Base-by-base conservation (phyloP, 345 rosid species). In the Lepidium africanum region DNA sequence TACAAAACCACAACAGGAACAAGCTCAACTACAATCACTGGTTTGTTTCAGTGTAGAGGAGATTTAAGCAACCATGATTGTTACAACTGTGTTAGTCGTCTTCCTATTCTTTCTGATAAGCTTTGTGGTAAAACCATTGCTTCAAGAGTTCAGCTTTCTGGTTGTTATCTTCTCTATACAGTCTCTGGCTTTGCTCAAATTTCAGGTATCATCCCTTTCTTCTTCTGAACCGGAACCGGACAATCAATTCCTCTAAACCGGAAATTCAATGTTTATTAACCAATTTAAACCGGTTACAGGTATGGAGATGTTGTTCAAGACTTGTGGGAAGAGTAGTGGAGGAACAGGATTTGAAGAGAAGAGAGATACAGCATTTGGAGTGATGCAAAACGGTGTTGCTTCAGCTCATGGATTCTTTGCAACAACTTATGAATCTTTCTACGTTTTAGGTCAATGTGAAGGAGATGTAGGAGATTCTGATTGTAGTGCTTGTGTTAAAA, bases 391-490 rank as follows among this genome's bases (percentile, higher is more conserved):
- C 76, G 98, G 97, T 0, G 91, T 88, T 42, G 86, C 79, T 4
- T 80, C 81, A 3, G 83, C 88, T 3, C 96, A 87, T 52, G 97
- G 97, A 0, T 93, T 81, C 75, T 93, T 76, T 14, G 78, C 94
- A 0, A 77, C 88, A 0, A 91, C 81, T 21, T 88, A 87, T 69
- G 85, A 90, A 67, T 79, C 86, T n/a, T 80, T 93, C 49, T 85
- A 82, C 71, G 71, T 91, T 5, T 77, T 93, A 78, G 99, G 89
- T 33, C 99, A 93, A 76, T 93, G 99, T 65, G 91, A 93, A 71
- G 99, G 99, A 8, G 97, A 91, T 78, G 81, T 94, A 15, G 99
- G 97, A 71, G 97, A 91, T 69, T 77, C 96, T 2, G 99, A 94
- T 75, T 94, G 99, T 54, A 93, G 89, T 2, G 83, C 79, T 0